Conservation (phyloP, 108 stramenopile genomes). For the Nannochloropsis salina region DNA sequence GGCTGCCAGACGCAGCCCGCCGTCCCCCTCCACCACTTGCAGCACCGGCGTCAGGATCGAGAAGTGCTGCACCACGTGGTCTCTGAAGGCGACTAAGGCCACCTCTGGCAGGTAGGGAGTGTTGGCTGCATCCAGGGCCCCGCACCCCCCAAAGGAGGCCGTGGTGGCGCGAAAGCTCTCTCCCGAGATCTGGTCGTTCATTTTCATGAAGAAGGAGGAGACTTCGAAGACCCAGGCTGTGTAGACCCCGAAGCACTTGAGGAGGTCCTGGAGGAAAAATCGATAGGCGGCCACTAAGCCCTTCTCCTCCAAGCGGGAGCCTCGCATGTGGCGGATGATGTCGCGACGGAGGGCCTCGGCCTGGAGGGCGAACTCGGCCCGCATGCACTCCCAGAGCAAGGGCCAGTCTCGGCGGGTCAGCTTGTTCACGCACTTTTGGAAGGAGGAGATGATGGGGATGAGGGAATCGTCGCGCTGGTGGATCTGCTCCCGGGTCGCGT, state of each 20-base stretch:
- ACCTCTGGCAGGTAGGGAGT: constrained; percentile 2
- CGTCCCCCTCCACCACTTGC: background rate
- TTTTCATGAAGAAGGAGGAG: constrained; percentile 7
- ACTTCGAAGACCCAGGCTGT: background rate
- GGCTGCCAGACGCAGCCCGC: background rate
- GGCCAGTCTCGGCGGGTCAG: background rate
- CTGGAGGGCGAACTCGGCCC: background rate
- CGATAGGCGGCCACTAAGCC: background rate
- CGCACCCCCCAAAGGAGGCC: background rate
- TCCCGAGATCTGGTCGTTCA: background rate
- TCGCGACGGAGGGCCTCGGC: background rate
- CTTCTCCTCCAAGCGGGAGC: background rate
- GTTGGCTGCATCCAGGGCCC: background rate
- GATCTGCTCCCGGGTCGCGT: background rate
- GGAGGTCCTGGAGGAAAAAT: background rate
- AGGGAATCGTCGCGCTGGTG: background rate
- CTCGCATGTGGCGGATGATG: constrained; percentile 3
- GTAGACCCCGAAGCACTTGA: background rate
- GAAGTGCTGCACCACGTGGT: background rate
- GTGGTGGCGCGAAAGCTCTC: background rate
- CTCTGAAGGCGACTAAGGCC: background rate
- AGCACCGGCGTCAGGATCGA: background rate
- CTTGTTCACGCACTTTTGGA: background rate
- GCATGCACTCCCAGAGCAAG: background rate
- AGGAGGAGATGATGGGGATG: background rate